These are phyloP conservation scores for Coniferiporia weirii DNA, from an alignment of 1,284 basidiomycete species.

Conservation along the genomic window DNA sequence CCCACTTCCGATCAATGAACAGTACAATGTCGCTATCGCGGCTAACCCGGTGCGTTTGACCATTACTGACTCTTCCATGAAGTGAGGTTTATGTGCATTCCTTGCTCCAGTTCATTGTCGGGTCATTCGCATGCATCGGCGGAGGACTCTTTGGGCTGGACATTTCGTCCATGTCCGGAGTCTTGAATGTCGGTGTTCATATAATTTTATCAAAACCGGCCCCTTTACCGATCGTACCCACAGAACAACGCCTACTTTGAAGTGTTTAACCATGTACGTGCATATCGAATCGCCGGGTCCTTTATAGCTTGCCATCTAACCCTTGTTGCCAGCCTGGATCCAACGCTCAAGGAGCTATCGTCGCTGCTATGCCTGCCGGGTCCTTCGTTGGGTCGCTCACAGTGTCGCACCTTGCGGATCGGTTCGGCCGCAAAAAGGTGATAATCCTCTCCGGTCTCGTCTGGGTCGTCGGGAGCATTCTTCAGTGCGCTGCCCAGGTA, in stretches of 20 bases:
- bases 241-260: conserved; percentile 51
- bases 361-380: conserved; percentile 70
- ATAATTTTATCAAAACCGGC: too few relatives aligned
- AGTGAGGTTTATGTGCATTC: too few relatives aligned
- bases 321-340: conserved; percentile 37
- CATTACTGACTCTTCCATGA: too few relatives aligned
- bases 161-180: conserved; percentile 79
- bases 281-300: neutral
- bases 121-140: conserved; percentile 76
- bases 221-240: conserved; percentile 22
- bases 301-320: neutral
- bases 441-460: conserved; percentile 60
- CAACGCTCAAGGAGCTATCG: conserved; percentile 65
- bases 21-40: too few relatives aligned
- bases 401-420: conserved; percentile 59
- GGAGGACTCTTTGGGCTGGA: conserved; percentile 75
- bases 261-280: conserved; percentile 42
- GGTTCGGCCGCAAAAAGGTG: conserved; percentile 59
- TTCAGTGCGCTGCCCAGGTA: conserved; percentile 60
- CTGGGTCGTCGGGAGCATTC: conserved; percentile 67
- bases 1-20: too few relatives aligned
- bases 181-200: conserved; percentile 45
- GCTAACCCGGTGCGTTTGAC: too few relatives aligned
- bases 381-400: conserved; percentile 59
- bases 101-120: conserved; percentile 48